These are phyloP conservation scores for Suillus bovinus DNA, from an alignment of 768 basidiomycete species.

Conservation along the genomic window DNA sequence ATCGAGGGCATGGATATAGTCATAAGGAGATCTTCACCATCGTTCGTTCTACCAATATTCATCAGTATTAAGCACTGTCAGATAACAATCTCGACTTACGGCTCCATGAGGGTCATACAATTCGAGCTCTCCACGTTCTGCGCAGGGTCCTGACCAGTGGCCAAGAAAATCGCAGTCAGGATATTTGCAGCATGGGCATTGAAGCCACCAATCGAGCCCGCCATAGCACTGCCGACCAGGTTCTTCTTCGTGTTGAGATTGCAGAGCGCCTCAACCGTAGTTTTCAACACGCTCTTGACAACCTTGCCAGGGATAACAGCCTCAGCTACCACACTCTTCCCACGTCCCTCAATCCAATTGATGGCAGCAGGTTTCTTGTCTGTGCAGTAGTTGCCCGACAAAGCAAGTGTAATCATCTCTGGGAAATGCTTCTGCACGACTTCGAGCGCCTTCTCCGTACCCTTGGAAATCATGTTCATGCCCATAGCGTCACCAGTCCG, in stretches of 20 bases:
- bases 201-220: conserved; percentile 95
- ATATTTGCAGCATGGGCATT: conserved; percentile 99
- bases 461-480: conserved; percentile 99
- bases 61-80: conserved; percentile 9
- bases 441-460: conserved; percentile 92
- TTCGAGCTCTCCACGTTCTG: conserved; percentile 99
- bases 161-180: conserved; percentile 91
- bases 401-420: conserved; percentile 85
- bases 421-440: conserved; percentile 79
- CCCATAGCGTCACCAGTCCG: conserved; percentile 99
- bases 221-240: conserved; percentile 96
- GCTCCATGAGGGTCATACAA: conserved; percentile 99
- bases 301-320: conserved; percentile 88
- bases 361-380: conserved; percentile 99
- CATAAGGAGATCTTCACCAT: conserved; percentile 87
- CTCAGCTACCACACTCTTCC: conserved; percentile 97
- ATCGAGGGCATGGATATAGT: conserved; percentile 98
- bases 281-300: conserved; percentile 92
- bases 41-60: conserved; percentile 64
- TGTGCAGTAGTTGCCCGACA: conserved; percentile 98
- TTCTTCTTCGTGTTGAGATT: conserved; percentile 98
- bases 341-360: conserved; percentile 99
- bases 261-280: conserved; percentile 85
- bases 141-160: conserved; percentile 97
- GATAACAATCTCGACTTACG: conserved; percentile 56